Evolutionary conservation across 345 rosid species (phyloP).

Genomic region (Gossypium turneri): DNA sequence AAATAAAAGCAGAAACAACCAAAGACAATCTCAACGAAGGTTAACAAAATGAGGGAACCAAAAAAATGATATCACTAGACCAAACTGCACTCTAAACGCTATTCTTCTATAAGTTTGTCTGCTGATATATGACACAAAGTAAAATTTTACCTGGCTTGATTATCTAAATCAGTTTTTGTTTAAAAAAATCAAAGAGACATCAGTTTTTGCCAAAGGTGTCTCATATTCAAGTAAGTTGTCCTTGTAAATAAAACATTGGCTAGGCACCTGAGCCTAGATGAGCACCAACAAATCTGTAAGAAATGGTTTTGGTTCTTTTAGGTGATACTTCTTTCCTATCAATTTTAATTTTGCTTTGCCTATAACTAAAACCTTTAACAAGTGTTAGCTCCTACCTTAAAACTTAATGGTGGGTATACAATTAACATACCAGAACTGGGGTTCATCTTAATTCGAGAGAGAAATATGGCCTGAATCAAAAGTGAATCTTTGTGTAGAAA

Average conservation of each 20-base stretch:
- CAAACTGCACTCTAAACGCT: background rate
- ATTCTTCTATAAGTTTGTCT: background rate
- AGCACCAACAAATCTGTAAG: background rate
- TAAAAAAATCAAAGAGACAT: background rate
- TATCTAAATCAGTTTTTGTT: background rate
- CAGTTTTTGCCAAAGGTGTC: background rate
- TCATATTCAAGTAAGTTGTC: background rate
- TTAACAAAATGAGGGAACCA: background rate
- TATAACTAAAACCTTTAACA: too few relatives aligned
- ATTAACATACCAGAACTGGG: too few relatives aligned
- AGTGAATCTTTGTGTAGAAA: background rate
- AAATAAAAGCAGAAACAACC: background rate
- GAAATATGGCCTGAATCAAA: too few relatives aligned
- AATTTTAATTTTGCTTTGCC: too few relatives aligned
- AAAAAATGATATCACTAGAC: background rate
- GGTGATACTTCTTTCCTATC: background rate
- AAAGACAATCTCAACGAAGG: background rate
- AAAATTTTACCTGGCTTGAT: background rate
- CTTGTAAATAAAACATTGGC: background rate
- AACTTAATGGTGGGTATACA: too few relatives aligned
- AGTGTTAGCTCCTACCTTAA: too few relatives aligned
- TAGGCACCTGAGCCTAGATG: background rate
- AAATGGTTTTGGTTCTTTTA: background rate
- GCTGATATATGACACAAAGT: background rate
- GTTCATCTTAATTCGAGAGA: too few relatives aligned